Evolutionary conservation across 2,329 filamentous ascomycete species (phyloP).

Genomic region (Pestalotiopsis sp.): DNA sequence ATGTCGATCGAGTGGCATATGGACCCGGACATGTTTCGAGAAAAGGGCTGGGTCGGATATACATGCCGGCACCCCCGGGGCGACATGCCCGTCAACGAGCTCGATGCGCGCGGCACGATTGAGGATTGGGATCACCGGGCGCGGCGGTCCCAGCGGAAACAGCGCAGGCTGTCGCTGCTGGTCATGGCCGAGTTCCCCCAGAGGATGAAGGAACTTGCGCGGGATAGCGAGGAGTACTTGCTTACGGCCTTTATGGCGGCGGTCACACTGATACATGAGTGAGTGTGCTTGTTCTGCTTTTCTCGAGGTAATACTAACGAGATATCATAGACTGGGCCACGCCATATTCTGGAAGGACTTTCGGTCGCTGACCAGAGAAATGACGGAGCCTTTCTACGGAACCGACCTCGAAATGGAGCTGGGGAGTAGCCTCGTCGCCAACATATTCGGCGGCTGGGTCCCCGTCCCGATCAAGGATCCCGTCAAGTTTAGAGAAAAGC

Average conservation of each 20-base stretch:
- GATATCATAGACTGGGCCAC: slow-evolving; percentile 30
- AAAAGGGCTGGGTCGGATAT: slow-evolving; percentile 35
- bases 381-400: slow-evolving; percentile 38
- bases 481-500: slow-evolving; percentile 15
- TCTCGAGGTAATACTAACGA: background rate
- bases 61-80: slow-evolving; percentile 34
- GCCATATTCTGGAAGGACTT: slow-evolving; percentile 36
- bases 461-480: slow-evolving; percentile 30
- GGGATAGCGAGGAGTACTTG: slow-evolving; percentile 33
- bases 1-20: slow-evolving; percentile 33
- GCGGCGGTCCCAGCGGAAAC: slow-evolving; percentile 13
- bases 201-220: slow-evolving; percentile 27
- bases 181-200: slow-evolving; percentile 32
- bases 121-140: slow-evolving; percentile 24
- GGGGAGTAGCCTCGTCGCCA: slow-evolving; percentile 37
- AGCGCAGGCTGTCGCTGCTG: slow-evolving; percentile 29
- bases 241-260: slow-evolving; percentile 37
- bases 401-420: slow-evolving; percentile 39
- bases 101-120: slow-evolving; percentile 29
- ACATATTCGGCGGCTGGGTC: slow-evolving; percentile 37
- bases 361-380: slow-evolving; percentile 26
- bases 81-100: slow-evolving; percentile 22
- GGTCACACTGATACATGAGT: slow-evolving; percentile 37
- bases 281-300: slow-evolving; percentile 11
- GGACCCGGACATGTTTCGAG: slow-evolving; percentile 30